phyloP scores from a whole-genome alignment of 139 green algal genomes.

The Ostreobium quekettii region DNA sequence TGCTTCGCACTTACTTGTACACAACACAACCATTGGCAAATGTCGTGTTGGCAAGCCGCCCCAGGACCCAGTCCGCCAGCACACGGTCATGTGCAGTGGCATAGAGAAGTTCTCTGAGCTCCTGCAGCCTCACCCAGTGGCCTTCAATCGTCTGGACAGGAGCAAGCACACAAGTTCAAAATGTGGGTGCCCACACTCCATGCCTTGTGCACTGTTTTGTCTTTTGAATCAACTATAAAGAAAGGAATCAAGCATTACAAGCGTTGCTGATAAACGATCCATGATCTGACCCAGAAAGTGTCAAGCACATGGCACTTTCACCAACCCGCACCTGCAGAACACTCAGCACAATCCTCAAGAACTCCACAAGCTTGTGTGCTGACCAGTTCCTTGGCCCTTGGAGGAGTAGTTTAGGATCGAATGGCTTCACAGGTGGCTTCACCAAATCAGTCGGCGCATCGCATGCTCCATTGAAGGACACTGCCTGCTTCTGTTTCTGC shows the following conservation, averaged over 20 bases:
- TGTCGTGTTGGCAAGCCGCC: constrained; percentile 9
- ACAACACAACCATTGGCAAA: constrained; percentile 13
- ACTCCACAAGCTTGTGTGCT: constrained; percentile 11
- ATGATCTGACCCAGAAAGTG: no score
- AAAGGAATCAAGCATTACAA: no score
- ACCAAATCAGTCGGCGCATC: constrained; percentile 15
- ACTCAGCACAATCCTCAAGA: constrained; percentile 15
- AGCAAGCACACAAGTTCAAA: no score
- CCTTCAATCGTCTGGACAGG: constrained; percentile 1
- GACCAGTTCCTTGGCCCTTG: constrained; percentile 14
- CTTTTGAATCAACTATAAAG: no score
- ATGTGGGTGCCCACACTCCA: no score
- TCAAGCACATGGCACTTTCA: no score
- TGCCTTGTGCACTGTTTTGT: no score
- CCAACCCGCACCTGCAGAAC: constrained; percentile 14
- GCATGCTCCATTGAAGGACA: neutral
- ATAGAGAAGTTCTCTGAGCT: constrained; percentile 16
- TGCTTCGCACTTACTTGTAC: constrained; percentile 7
- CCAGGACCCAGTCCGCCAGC: constrained; percentile 13
- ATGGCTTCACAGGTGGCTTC: constrained; percentile 1
- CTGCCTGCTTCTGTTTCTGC: no score
- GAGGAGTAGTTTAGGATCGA: constrained; percentile 6
- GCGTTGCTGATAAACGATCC: no score
- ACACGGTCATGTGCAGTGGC: constrained; percentile 15
- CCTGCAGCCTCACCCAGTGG: constrained; percentile 14